Conservation (phyloP, 371 early-diverging fungal species). For the Entomophthora muscae region DNA sequence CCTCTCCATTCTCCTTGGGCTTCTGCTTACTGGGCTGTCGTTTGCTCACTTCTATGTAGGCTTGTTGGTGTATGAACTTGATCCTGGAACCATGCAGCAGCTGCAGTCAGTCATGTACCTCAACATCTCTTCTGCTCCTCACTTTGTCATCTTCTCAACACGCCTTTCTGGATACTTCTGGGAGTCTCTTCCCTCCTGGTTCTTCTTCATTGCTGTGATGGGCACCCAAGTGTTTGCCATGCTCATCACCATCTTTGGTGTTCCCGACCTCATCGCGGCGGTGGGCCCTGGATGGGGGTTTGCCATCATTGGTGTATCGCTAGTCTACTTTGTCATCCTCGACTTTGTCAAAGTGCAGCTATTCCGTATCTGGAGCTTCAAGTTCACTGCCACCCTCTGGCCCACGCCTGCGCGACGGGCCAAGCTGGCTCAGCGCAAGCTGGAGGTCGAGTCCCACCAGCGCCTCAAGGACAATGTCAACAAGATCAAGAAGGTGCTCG, state of each 20-base stretch:
- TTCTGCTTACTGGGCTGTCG: constrained; percentile 39
- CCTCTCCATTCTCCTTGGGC: constrained; percentile 47
- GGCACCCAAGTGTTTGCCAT: constrained; percentile 85
- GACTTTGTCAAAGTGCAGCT: constrained; percentile 62
- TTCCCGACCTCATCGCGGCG: constrained; percentile 25
- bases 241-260: constrained; percentile 66
- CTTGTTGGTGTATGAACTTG: constrained; percentile 17
- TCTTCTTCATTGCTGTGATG: constrained; percentile 61
- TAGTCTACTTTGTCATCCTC: constrained; percentile 41
- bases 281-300: constrained; percentile 33
- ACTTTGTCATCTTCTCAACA: constrained; percentile 94
- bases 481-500: constrained; percentile 3
- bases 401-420: constrained; percentile 37
- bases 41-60: constrained; percentile 58
- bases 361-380: constrained; percentile 47
- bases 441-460: not conserved
- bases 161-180: constrained; percentile 76
- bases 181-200: constrained; percentile 58
- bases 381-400: constrained; percentile 45
- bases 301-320: constrained; percentile 28
- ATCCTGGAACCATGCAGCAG: too few relatives aligned
- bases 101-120: constrained; percentile 66
- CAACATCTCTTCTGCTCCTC: constrained; percentile 73
- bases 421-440: constrained; percentile 19
- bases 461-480: not conserved